Percentiles rank a stretch among this genome's conserved stretches.
phyloP scores from a whole-genome alignment of 1,284 basidiomycete genomes.

The Xanthoconium separans region DNA sequence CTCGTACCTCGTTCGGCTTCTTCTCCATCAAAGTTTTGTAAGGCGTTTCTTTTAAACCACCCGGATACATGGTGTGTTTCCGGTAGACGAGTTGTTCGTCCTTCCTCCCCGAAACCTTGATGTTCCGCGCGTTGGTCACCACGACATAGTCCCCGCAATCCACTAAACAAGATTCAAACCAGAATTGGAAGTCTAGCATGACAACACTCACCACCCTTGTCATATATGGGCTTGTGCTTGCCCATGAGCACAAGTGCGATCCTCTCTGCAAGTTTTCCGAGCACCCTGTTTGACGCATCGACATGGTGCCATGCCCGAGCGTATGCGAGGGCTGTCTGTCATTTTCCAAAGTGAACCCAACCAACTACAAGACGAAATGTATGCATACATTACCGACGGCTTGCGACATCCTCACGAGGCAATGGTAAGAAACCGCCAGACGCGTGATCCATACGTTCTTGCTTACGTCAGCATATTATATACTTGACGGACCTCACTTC shows the following conservation, averaged over 20 bases:
- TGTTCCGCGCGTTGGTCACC: constrained; percentile 85
- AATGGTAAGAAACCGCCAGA: not conserved
- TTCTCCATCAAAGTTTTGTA: constrained; percentile 81
- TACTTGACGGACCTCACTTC: too few relatives aligned
- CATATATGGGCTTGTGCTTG: constrained; percentile 98
- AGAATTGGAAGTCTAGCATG: not conserved
- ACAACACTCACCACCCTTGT: constrained; percentile 73
- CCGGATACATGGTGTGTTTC: constrained; percentile 91
- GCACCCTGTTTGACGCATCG: constrained; percentile 84
- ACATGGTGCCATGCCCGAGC: constrained; percentile 96
- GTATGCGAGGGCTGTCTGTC: constrained; percentile 89
- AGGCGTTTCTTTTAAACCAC: constrained; percentile 88
- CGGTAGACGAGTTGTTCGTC: constrained; percentile 85
- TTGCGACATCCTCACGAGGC: constrained; percentile 50
- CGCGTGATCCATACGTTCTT: not conserved
- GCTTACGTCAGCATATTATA: too few relatives aligned
- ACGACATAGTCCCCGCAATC: constrained; percentile 98
- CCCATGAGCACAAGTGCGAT: constrained; percentile 98
- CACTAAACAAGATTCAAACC: constrained; percentile 44
- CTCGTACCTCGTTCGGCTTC: constrained; percentile 88
- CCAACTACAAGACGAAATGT: not conserved
- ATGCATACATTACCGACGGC: constrained; percentile 65
- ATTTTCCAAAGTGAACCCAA: not conserved
- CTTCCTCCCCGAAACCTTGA: constrained; percentile 91
- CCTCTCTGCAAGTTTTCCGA: constrained; percentile 91